These are phyloP conservation scores for Boletus subcaerulescens DNA, from an alignment of 768 basidiomycete genomes.

Conservation along the genomic window DNA sequence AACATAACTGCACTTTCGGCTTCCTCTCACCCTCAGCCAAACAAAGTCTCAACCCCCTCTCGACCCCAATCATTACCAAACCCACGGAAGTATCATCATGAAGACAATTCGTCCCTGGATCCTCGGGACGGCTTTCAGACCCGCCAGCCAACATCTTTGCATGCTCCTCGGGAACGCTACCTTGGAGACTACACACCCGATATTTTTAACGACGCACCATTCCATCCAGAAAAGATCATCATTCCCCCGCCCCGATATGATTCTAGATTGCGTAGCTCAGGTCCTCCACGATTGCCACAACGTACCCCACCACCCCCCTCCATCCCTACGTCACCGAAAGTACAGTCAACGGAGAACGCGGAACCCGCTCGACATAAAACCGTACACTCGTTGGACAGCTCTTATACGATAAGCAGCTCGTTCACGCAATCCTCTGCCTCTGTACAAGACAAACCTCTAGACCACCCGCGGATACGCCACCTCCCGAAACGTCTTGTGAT, in stretches of 20 bases:
- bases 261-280: constrained; percentile 6
- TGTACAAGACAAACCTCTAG: constrained; percentile 7
- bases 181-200: constrained; percentile 8
- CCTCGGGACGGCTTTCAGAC: not conserved
- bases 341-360: constrained; percentile 1
- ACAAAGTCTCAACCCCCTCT: not conserved
- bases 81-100: not conserved
- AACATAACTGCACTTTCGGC: not conserved
- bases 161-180: constrained; percentile 15
- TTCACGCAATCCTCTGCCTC: constrained; percentile 4
- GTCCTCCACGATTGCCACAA: constrained; percentile 9
- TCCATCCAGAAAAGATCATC: constrained; percentile 11
- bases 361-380: constrained; percentile 8
- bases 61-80: constrained; percentile 14
- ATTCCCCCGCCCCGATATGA: constrained; percentile 24
- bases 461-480: constrained; percentile 31
- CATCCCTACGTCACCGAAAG: not conserved
- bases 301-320: constrained; percentile 3
- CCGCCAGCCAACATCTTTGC: constrained; percentile 1
- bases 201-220: constrained; percentile 4
- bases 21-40: constrained; percentile 4
- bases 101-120: not conserved
- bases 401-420: not conserved
- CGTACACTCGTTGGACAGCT: constrained; percentile 8
- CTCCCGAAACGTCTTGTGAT: constrained; percentile 69